Evolutionary conservation across 352 stramenopile species (phyloP).

Genomic region (Phytophthora capsici): DNA sequence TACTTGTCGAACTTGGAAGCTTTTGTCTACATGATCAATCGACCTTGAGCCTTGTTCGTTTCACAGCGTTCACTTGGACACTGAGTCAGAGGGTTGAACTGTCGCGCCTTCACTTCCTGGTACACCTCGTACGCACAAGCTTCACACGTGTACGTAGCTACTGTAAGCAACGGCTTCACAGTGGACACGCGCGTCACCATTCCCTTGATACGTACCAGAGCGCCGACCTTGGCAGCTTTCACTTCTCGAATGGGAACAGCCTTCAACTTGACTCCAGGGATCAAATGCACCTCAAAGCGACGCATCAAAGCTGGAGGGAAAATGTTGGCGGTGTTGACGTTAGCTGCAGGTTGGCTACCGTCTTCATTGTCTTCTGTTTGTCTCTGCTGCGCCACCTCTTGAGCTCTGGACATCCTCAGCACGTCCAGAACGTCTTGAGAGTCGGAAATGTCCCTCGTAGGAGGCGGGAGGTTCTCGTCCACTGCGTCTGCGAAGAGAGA

Average conservation of each 20-base stretch:
- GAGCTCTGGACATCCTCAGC: constrained; percentile 73
- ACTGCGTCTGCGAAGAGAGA: constrained; percentile 89
- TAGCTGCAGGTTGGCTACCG: constrained; percentile 20
- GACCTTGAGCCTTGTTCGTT: constrained; percentile 78
- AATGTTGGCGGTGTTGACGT: constrained; percentile 56
- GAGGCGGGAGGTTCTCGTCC: constrained; percentile 85
- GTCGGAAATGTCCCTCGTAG: constrained; percentile 82
- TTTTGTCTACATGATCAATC: constrained; percentile 95
- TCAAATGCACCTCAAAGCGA: constrained; percentile 84
- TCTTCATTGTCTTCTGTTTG: constrained; percentile 46
- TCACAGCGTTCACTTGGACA: constrained; percentile 93
- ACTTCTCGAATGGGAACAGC: constrained; percentile 94
- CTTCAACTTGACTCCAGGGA: constrained; percentile 87
- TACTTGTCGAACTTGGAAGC: constrained; percentile 99
- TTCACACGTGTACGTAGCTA: constrained; percentile 99
- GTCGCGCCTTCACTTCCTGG: constrained; percentile 92
- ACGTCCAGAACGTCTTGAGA: constrained; percentile 88
- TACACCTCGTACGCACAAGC: constrained; percentile 97
- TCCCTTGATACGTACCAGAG: constrained; percentile 95
- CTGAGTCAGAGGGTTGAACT: constrained; percentile 94
- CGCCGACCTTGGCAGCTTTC: constrained; percentile 94
- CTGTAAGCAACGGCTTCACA: constrained; percentile 96
- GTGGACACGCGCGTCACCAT: constrained; percentile 99
- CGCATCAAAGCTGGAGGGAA: constrained; percentile 95
- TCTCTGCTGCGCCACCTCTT: constrained; percentile 68